phyloP scores from a whole-genome alignment of 148 eudicot genomes.

The Amaranthus palmeri region DNA sequence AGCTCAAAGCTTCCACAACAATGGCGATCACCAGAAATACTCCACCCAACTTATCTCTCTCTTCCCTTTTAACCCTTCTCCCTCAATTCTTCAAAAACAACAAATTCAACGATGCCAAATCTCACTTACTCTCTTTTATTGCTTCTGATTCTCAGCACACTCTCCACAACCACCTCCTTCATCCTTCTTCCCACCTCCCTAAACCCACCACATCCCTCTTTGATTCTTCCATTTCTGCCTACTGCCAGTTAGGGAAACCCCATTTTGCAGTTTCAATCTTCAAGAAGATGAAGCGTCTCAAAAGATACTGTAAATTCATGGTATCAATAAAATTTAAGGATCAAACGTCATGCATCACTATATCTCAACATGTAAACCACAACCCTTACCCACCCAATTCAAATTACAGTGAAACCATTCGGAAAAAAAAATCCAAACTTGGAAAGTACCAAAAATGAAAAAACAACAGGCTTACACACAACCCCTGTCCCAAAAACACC shows the following conservation, averaged over 20 bases:
- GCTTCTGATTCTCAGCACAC: conserved; percentile 37
- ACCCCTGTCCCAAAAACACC: no score
- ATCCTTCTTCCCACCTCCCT: conserved; percentile 38
- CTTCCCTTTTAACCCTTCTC: conserved; percentile 44
- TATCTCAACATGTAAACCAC: no score
- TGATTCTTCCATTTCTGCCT: conserved; percentile 56
- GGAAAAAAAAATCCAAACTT: no score
- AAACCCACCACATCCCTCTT: conserved; percentile 40
- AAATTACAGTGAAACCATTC: no score
- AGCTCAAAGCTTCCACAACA: conserved; percentile 1
- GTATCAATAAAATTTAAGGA: no score
- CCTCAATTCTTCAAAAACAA: conserved; percentile 40
- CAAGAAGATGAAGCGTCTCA: conserved; percentile 59
- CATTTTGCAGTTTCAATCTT: conserved; percentile 54
- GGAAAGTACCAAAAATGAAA: no score
- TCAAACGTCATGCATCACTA: no score
- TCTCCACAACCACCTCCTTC: conserved; percentile 55
- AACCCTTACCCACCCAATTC: no score
- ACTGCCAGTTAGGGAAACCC: conserved; percentile 44
- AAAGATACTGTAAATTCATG: no score
- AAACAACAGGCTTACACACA: no score
- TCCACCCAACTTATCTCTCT: conserved; percentile 23
- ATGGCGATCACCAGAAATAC: conserved; percentile 26
- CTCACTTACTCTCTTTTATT: conserved; percentile 42
- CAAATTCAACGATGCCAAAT: conserved; percentile 61